These are phyloP conservation scores for Mucuna pruriens DNA, from an alignment of 306 rosid species.

Conservation along the genomic window DNA sequence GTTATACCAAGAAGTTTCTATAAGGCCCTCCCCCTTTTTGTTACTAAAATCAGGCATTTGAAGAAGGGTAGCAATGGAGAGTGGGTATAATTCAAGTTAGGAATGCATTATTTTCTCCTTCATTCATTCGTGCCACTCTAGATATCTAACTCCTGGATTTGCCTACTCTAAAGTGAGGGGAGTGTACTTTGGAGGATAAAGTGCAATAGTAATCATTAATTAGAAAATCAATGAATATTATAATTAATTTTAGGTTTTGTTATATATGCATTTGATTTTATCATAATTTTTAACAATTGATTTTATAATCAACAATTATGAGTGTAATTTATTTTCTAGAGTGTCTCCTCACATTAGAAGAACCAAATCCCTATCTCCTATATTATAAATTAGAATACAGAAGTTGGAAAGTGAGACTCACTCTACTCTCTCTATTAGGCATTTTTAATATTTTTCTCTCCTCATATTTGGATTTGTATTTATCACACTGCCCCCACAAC, in stretches of 20 bases:
- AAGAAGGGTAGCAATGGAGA: conserved; percentile 31
- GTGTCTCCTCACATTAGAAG: too few species aligned
- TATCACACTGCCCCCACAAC: neutral
- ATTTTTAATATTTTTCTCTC: neutral
- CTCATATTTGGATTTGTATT: neutral
- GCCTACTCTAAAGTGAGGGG: too few species aligned
- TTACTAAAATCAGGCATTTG: neutral
- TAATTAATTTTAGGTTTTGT: too few species aligned
- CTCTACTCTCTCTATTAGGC: neutral
- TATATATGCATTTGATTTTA: too few species aligned
- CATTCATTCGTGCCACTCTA: conserved; percentile 10
- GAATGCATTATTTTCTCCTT: conserved; percentile 19
- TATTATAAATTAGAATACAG: neutral
- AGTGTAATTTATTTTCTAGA: too few species aligned
- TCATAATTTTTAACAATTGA: too few species aligned
- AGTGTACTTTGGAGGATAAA: too few species aligned
- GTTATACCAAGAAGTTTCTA: neutral
- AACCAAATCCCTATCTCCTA: too few species aligned
- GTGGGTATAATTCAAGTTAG: conserved; percentile 23
- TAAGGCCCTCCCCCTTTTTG: neutral
- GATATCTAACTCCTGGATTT: too few species aligned
- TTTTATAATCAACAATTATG: too few species aligned
- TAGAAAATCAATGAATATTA: too few species aligned
- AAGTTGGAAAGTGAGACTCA: neutral
- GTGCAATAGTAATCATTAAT: too few species aligned